Evolutionary conservation across 148 eudicot species (phyloP), one percentile per base, ranked within the genome.

Genomic region (Beta vulgaris): DNA sequence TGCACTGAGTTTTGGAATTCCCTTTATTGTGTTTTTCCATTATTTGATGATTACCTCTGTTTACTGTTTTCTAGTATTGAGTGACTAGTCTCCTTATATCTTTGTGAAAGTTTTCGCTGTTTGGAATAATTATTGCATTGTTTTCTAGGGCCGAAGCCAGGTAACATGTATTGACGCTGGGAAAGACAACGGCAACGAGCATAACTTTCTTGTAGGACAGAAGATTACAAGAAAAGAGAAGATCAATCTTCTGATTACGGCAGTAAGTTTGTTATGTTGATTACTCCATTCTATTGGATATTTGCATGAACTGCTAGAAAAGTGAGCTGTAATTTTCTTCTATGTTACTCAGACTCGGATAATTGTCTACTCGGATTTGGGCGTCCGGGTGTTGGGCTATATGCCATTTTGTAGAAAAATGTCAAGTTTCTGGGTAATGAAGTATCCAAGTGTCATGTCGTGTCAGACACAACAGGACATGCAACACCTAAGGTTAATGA

Each of bases 211-310:
- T 68, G 72, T 87, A 69, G 96, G 92, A 46, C 82, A 82, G 65
- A 84, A 80, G 37, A 75, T 92, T n/a, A 32, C 96, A 5, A 81
- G 87, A 72, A 89, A 73, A 80, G 93, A 89, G 58, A 95, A 89
- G 80, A 85, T 79, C 40, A 79, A 16, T 36, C 80, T 92, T 86
- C 88, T 92, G 44, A 84, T 89, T 14, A 84, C 49, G 62, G 80
- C 88, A 49, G 87, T 85, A 78, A 79, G 85, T 76, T 79, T 15
- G 25, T 63, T 6, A 43, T 53, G 18, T 60, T 36, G 26, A 13
- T 31, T 31, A 21, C 25, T 32, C 21, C 34, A 1, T 72, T 68
- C 35, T 34, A 23, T 43, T 55, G 31, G 16, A 39, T 16, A 26
- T 53, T 18, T 51, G 40, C 12, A 42, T 68, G 29, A 59, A 51